phyloP scores from a whole-genome alignment of 2,329 filamentous ascomycete species.

The Chaetomium olivaceum region DNA sequence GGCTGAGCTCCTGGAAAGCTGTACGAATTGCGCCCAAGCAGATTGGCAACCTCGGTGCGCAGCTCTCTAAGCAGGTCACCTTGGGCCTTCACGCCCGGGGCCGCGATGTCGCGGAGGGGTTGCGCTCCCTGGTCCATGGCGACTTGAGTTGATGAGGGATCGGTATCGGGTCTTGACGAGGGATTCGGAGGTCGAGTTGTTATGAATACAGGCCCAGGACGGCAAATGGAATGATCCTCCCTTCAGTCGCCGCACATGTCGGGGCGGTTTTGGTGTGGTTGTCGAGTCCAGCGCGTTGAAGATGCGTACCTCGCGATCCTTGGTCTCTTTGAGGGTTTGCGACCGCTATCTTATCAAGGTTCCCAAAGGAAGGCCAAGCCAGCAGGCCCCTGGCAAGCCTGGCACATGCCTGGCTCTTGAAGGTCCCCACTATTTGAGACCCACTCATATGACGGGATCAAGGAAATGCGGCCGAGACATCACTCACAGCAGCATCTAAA shows the following conservation, averaged over 20 bases:
- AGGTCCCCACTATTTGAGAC: too few relatives aligned
- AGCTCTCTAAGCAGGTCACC: slow-evolving; percentile 61
- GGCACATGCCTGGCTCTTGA: too few relatives aligned
- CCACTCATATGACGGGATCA: too few relatives aligned
- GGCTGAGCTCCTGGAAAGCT: slow-evolving; percentile 90
- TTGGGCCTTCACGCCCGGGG: slow-evolving; percentile 66
- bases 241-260: neutral
- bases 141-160: neutral
- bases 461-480: neutral
- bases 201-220: neutral
- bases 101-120: slow-evolving; percentile 53
- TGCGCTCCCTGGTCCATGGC: slow-evolving; percentile 28
- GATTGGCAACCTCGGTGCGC: slow-evolving; percentile 69
- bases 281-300: neutral
- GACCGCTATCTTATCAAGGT: neutral
- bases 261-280: neutral
- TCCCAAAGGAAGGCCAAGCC: neutral
- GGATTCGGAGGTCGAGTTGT: neutral
- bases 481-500: neutral
- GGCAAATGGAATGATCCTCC: neutral
- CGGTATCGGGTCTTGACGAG: neutral
- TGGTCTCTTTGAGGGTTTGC: neutral
- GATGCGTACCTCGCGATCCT: neutral
- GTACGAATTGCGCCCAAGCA: slow-evolving; percentile 69
- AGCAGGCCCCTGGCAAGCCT: neutral